Percentiles rank a stretch among this genome's conserved stretches.
phyloP scores from a whole-genome alignment of 1,284 basidiomycete species.

The Irpex lacteus region DNA sequence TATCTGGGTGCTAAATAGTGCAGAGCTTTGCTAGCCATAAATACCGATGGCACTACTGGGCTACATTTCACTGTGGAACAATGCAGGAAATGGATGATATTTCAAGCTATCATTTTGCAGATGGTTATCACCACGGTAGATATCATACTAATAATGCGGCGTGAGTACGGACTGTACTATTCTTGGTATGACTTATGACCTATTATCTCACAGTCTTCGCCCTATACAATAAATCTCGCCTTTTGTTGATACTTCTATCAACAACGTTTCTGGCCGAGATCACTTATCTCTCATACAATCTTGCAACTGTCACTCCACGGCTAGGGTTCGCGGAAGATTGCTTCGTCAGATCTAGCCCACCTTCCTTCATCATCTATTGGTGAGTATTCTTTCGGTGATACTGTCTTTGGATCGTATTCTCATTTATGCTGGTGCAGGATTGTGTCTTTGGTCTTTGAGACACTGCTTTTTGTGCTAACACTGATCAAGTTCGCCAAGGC shows the following conservation, averaged over 20 bases:
- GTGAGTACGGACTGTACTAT: constrained; percentile 9
- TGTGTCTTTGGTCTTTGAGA: constrained; percentile 25
- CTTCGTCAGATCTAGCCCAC: constrained; percentile 23
- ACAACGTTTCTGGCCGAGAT: constrained; percentile 20
- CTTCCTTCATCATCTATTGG: constrained; percentile 26
- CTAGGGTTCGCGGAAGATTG: constrained; percentile 23
- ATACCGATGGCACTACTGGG: constrained; percentile 23
- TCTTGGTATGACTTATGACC: neutral
- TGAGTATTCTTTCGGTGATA: constrained; percentile 1
- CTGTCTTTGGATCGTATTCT: neutral
- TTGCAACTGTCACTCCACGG: constrained; percentile 20
- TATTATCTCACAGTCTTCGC: constrained; percentile 18
- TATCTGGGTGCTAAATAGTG: neutral
- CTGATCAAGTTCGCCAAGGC: constrained; percentile 22
- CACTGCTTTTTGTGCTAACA: constrained; percentile 25
- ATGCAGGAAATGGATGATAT: constrained; percentile 23
- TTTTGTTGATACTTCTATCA: constrained; percentile 15
- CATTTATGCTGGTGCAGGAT: constrained; percentile 15
- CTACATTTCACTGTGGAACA: constrained; percentile 17
- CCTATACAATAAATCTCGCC: constrained; percentile 18
- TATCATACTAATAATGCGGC: constrained; percentile 22
- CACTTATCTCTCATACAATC: constrained; percentile 20
- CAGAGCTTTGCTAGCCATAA: constrained; percentile 23
- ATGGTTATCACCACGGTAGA: constrained; percentile 25
- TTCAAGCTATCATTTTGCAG: constrained; percentile 23